Percentiles rank a stretch among this genome's conserved stretches.
Evolutionary conservation across 176 grass and related monocot genomes (phyloP).

Genomic region (Rhynchospora breviuscula): DNA sequence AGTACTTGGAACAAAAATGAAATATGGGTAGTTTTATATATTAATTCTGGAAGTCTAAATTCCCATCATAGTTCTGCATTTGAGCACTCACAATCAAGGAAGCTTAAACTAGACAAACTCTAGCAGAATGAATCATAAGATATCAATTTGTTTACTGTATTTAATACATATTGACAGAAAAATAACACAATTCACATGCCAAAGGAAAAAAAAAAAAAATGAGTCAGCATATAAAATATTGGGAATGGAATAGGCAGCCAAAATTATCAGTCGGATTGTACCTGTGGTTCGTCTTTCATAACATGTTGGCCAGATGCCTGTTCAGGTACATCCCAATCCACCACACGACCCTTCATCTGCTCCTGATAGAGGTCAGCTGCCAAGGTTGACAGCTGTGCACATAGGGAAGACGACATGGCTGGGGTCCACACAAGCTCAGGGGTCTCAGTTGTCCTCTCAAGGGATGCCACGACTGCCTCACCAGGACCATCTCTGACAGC

Average conservation of each 20-base stretch:
- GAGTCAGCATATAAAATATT: neutral
- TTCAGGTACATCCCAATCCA: slow-evolving; percentile 99
- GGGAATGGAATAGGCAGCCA: neutral
- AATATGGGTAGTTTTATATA: neutral
- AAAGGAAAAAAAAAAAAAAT: slow-evolving; percentile 8
- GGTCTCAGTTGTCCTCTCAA: slow-evolving; percentile 98
- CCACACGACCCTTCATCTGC: slow-evolving; percentile 89
- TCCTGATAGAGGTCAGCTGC: slow-evolving; percentile 91
- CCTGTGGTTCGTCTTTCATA: slow-evolving; percentile 99
- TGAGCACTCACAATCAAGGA: neutral
- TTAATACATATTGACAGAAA: neutral
- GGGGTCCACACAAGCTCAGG: slow-evolving; percentile 99
- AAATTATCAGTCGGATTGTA: slow-evolving; percentile 30
- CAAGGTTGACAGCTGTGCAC: slow-evolving; percentile 90
- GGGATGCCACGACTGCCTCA: slow-evolving; percentile 73
- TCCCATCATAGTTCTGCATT: neutral
- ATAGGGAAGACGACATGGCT: slow-evolving; percentile 93
- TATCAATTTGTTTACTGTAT: neutral
- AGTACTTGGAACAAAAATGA: neutral
- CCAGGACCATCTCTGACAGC: slow-evolving; percentile 91
- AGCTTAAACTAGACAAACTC: neutral
- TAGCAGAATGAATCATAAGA: slow-evolving; percentile 5
- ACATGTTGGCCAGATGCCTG: slow-evolving; percentile 90
- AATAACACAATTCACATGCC: neutral
- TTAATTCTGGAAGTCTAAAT: neutral